phyloP scores from a whole-genome alignment of 805 yeast genomes.

The Candida andamanensis region DNA sequence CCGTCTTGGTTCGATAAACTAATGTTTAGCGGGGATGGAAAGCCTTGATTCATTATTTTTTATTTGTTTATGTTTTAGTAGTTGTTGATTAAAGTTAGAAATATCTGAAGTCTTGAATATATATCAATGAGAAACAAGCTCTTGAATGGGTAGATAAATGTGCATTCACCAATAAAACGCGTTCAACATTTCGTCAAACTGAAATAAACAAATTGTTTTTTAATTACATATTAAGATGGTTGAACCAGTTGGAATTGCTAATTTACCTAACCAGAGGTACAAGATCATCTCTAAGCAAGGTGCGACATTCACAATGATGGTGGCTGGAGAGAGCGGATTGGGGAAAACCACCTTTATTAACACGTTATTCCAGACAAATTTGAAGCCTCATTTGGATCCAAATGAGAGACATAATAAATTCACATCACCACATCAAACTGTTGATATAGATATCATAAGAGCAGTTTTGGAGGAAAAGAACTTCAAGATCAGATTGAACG shows the following conservation, averaged over 20 bases:
- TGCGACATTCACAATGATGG: slow-evolving; percentile 74
- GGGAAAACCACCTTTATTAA: slow-evolving; percentile 92
- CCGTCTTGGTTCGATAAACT: no score
- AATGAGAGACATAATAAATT: slow-evolving; percentile 56
- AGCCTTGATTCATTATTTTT: not conserved
- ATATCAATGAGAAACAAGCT: not conserved
- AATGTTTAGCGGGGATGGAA: slow-evolving; percentile 1
- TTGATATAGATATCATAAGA: slow-evolving; percentile 71
- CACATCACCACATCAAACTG: slow-evolving; percentile 54
- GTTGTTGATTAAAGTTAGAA: slow-evolving; percentile 7
- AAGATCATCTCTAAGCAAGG: slow-evolving; percentile 73
- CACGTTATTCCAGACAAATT: slow-evolving; percentile 71
- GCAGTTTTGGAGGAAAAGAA: slow-evolving; percentile 84
- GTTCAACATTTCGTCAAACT: not conserved
- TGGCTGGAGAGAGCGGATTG: slow-evolving; percentile 81
- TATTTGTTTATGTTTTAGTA: slow-evolving; percentile 6
- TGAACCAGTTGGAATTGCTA: slow-evolving; percentile 65
- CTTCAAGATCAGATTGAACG: slow-evolving; percentile 68
- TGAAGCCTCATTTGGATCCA: slow-evolving; percentile 55
- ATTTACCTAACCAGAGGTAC: slow-evolving; percentile 74
- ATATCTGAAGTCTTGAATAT: slow-evolving; percentile 3
- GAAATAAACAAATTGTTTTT: no score
- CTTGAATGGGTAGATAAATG: not conserved
- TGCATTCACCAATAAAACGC: not conserved
- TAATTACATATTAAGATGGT: slow-evolving; percentile 24